Evolutionary conservation across 1,284 basidiomycete species (phyloP), one percentile per base, ranked within the genome.

Genomic region (Trichosporon faecale): DNA sequence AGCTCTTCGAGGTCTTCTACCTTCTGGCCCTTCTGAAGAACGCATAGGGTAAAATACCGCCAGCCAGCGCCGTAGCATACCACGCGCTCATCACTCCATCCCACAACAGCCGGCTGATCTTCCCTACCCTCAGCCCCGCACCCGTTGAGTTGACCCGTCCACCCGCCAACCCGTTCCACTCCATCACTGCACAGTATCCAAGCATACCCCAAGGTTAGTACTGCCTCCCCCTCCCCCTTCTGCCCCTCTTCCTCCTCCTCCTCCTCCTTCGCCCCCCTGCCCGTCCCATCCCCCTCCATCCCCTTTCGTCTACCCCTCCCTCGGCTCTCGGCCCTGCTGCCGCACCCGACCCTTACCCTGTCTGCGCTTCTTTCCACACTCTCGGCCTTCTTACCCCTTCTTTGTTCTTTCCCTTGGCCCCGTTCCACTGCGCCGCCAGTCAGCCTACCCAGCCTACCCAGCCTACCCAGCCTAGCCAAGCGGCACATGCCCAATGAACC

Each of bases 311-410:
- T 61, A 11, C 16, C 57, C 55, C 27, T 31, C 29, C 16, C 55
- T 31, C 29, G 55, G 55, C 55, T 60, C 55, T 60, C 55, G 49
- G 49, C 49, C 49, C 49, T 44, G 18, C 21, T 52, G 23, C 49
- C 49, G 49, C 49, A 52, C 49, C 49, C 49, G 6, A 7, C 12
- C 9, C 29, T 16, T 33, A 14, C 27, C 57, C 27, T 31, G 57
- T 8, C 27, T 61, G 57, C 57, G 57, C 57, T 61, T 61, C 57
- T 33, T 31, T 61, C 29, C 57, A 61, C 16, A 61, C 57, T 61
- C 57, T 31, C 57, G 57, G 57, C 27, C 57, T 31, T 61, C 57
- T 31, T 31, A 61, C 57, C 57, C 57, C 27, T 61, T 31, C 27
- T 61, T 61, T 61, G 57, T 61, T 61, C 57, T 61, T 5, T 29